A percentile compares a stretch with the other conserved stretches of the same genome.
phyloP scores from a whole-genome alignment of 768 basidiomycete genomes.

The Collybia mongolica region DNA sequence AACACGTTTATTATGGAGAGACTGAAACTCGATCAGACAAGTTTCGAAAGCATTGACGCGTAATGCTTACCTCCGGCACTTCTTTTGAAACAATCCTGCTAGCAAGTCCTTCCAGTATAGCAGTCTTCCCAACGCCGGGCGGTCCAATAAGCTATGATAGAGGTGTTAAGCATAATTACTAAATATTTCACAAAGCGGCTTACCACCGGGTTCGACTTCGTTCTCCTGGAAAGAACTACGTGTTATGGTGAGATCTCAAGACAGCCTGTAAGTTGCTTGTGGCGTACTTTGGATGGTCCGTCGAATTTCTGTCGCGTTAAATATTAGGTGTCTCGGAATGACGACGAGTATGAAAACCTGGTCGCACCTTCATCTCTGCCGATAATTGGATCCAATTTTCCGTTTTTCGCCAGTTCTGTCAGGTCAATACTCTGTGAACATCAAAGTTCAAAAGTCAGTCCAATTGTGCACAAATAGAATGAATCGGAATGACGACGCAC shows the following conservation, averaged over 20 bases:
- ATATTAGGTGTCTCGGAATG: neutral
- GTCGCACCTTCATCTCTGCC: conserved; percentile 77
- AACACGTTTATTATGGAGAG: conserved; percentile 84
- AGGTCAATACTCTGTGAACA: conserved; percentile 69
- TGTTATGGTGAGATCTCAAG: neutral
- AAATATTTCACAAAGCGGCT: conserved; percentile 18
- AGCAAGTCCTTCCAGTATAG: conserved; percentile 88
- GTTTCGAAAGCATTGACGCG: neutral
- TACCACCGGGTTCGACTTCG: conserved; percentile 91
- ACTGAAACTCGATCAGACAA: conserved; percentile 39
- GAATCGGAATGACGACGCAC: conserved; percentile 21
- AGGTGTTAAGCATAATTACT: neutral
- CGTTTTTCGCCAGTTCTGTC: conserved; percentile 78
- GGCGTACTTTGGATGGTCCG: conserved; percentile 85
- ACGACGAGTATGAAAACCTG: neutral
- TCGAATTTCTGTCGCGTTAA: conserved; percentile 63
- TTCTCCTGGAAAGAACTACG: conserved; percentile 79
- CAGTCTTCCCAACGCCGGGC: conserved; percentile 92
- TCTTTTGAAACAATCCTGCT: conserved; percentile 85
- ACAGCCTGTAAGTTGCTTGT: neutral
- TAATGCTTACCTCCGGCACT: conserved; percentile 76
- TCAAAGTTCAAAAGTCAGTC: neutral
- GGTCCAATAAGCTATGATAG: conserved; percentile 67
- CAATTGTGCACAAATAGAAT: neutral
- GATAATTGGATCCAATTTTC: conserved; percentile 89